A percentile compares a stretch with the other conserved stretches of the same genome.
These are phyloP conservation scores for Avena atlantica DNA, from an alignment of 176 grass and related monocot species.

Conservation along the genomic window DNA sequence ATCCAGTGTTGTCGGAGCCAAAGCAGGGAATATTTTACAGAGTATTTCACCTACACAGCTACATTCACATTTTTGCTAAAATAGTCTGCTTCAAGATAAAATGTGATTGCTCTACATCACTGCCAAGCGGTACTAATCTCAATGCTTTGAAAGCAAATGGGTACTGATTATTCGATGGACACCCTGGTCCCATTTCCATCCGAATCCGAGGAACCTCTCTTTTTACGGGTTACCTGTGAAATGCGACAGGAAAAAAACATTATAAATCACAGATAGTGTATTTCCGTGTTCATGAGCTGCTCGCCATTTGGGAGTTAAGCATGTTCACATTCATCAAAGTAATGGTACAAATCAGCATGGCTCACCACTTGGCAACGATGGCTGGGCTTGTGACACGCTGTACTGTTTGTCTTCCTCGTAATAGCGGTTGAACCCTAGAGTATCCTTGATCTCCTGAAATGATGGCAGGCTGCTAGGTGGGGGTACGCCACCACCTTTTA, in stretches of 20 bases:
- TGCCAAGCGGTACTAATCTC: not conserved
- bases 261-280: not conserved
- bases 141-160: not conserved
- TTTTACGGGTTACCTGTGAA: slow-evolving; percentile 55
- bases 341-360: slow-evolving; percentile 12
- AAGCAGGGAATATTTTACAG: not conserved
- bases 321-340: slow-evolving; percentile 12
- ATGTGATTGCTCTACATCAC: not conserved
- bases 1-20: slow-evolving; percentile 14
- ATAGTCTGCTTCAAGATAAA: not conserved
- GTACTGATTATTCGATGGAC: slow-evolving; percentile 46
- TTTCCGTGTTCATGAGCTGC: not conserved
- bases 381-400: slow-evolving; percentile 34
- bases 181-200: slow-evolving; percentile 58
- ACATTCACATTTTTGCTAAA: not conserved
- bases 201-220: slow-evolving; percentile 49
- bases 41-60: not conserved
- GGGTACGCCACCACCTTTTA: slow-evolving; percentile 76
- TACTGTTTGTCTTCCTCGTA: slow-evolving; percentile 94
- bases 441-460: slow-evolving; percentile 96
- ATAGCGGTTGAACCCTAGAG: slow-evolving; percentile 84
- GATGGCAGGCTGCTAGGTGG: slow-evolving; percentile 75
- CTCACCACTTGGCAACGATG: slow-evolving; percentile 58
- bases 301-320: not conserved
- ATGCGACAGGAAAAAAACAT: not conserved